A percentile compares a stretch with the other conserved stretches of the same genome.
Evolutionary conservation across 2,329 filamentous ascomycete genomes (phyloP).

Genomic region (Talaromyces albobiverticillius): DNA sequence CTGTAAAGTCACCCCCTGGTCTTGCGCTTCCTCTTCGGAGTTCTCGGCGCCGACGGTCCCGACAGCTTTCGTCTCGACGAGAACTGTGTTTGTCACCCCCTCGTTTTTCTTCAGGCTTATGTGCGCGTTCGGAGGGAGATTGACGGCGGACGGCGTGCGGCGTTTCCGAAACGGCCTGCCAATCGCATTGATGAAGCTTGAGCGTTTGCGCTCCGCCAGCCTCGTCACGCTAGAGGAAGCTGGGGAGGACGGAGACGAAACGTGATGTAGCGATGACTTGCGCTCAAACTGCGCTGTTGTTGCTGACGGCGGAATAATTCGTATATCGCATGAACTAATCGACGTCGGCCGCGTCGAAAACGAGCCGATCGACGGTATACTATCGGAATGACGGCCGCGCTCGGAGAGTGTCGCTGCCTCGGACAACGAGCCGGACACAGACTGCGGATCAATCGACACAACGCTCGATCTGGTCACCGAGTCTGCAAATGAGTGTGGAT

Average conservation of each 20-base stretch:
- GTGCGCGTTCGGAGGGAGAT: constrained; percentile 27
- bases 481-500: constrained; percentile 30
- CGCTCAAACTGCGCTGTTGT: constrained; percentile 11
- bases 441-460: constrained; percentile 27
- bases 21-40: constrained; percentile 18
- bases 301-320: constrained; percentile 7
- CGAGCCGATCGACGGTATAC: constrained; percentile 37
- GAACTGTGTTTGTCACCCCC: constrained; percentile 30
- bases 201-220: constrained; percentile 26
- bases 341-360: constrained; percentile 40
- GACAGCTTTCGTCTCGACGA: constrained; percentile 24
- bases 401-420: constrained; percentile 32
- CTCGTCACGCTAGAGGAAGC: constrained; percentile 26
- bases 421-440: constrained; percentile 30
- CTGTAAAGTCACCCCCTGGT: constrained; percentile 15
- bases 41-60: background rate
- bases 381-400: constrained; percentile 27
- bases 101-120: constrained; percentile 25
- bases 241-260: constrained; percentile 1
- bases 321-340: constrained; percentile 35
- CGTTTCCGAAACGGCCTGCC: constrained; percentile 36
- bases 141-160: constrained; percentile 26
- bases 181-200: constrained; percentile 33
- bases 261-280: background rate
- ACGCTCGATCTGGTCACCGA: constrained; percentile 24